Evolutionary conservation across 192 early-diverging fungal genomes (phyloP), one percentile per base, ranked within the genome.

Genomic region (Bifiguratus adelaidae): DNA sequence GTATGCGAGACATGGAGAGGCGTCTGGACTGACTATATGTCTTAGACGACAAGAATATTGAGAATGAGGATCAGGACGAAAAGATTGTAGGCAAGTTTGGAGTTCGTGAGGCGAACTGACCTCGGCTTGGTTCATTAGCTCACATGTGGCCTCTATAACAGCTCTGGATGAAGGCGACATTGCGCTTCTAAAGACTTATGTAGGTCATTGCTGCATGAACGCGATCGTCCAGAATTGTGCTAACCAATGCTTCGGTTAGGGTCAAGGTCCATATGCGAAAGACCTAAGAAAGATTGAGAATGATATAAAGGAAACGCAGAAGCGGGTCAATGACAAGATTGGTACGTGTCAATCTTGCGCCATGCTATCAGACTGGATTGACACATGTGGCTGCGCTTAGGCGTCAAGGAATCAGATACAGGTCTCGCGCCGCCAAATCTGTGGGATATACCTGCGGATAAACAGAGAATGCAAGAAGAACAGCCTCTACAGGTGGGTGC

Each of bases 381-480:
- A 11, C 8, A 41, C n/a, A 35, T 28, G 25, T 26, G 1, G 12
- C 16, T 18, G 25, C 23, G 37, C 22, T 25, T 44, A 85, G 83
- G 95, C 38, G 90, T 99, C 33, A 95, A 95, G 73, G 95, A 97
- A 75, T 83, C 88, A 16, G 95, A 99, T 64, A 97, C 96, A 42
- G 96, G 96, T 36, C 74, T 99, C 25, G 93, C 96, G 4, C 88
- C 89, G 43, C 96, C 96, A 37, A 97, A 91, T 55, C 67, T 96
- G 56, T 99, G 96, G 96, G 96, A 99, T 65, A 85, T 99, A 44
- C 96, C 94, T 37, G 91, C 94, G 7, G 96, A 99, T 70, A 96
- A 95, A 75, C 92, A 96, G 62, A 74, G 93, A 28, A 92, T 94
- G 84, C 77, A 78, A 54, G 91, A 96, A 58, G 94, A 99, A 60